Percentiles rank a stretch among this genome's conserved stretches.
phyloP scores from a whole-genome alignment of 2,329 filamentous ascomycete genomes.

The Fusarium brevicatenulatum region DNA sequence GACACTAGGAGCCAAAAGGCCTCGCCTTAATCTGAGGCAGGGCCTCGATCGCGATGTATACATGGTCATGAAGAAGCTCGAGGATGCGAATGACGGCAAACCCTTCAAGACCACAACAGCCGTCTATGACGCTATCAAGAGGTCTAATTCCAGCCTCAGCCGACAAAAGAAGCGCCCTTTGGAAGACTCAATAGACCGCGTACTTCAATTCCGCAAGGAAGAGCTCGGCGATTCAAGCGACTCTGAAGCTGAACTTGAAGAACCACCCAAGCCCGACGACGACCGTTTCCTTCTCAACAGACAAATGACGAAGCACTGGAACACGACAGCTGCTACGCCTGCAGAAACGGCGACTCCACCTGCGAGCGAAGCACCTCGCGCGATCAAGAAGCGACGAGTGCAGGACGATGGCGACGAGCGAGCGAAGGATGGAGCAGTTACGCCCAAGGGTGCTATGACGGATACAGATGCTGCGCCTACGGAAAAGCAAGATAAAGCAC shows the following conservation, averaged over 20 bases:
- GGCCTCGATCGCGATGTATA: conserved; percentile 77
- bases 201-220: conserved; percentile 77
- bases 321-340: conserved; percentile 13
- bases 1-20: conserved; percentile 25
- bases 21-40: conserved; percentile 36
- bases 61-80: conserved; percentile 79
- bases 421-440: conserved; percentile 13
- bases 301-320: conserved; percentile 55
- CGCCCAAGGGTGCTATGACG: conserved; percentile 33
- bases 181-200: conserved; percentile 86
- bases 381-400: conserved; percentile 49
- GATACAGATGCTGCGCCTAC: conserved; percentile 26
- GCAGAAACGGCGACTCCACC: not conserved
- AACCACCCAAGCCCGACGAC: conserved; percentile 46
- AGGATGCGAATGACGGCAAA: conserved; percentile 70
- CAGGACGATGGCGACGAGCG: conserved; percentile 44
- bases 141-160: conserved; percentile 87
- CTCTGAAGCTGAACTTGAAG: conserved; percentile 60
- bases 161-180: conserved; percentile 83
- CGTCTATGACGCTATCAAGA: conserved; percentile 83
- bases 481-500: conserved; percentile 44
- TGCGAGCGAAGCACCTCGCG: conserved; percentile 35
- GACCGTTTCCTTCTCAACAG: conserved; percentile 55
- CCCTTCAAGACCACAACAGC: conserved; percentile 61
- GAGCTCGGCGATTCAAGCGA: conserved; percentile 66